Conservation (phyloP, 2,329 filamentous ascomycete genomes). For the Diaporthe sp. region DNA sequence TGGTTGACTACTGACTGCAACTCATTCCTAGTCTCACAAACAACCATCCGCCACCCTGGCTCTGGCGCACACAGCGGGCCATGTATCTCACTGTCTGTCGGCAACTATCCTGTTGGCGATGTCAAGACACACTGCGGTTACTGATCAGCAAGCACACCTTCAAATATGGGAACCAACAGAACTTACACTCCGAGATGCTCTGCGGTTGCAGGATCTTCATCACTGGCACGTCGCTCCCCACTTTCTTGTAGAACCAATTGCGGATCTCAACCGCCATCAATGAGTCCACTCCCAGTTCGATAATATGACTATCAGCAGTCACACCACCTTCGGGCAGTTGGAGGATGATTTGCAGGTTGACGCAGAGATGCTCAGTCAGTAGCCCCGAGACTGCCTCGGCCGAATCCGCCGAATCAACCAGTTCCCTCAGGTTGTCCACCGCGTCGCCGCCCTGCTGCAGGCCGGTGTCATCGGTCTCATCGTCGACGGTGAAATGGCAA, state of each 20-base stretch:
- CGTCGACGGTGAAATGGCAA: slow-evolving; percentile 48
- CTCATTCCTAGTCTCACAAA: neutral
- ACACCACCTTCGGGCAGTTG: slow-evolving; percentile 44
- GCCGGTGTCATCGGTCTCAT: slow-evolving; percentile 31
- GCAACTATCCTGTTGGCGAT: slow-evolving; percentile 23
- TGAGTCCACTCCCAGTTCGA: slow-evolving; percentile 54
- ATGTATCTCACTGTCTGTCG: neutral
- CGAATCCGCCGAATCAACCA: slow-evolving; percentile 39
- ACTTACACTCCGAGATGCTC: slow-evolving; percentile 39
- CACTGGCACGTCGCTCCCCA: slow-evolving; percentile 55
- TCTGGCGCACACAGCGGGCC: neutral
- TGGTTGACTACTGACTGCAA: too few species aligned
- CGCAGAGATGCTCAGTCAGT: slow-evolving; percentile 43
- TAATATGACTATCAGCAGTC: slow-evolving; percentile 44
- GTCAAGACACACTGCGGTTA: slow-evolving; percentile 12
- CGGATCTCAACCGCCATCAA: slow-evolving; percentile 54
- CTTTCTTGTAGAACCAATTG: slow-evolving; percentile 56
- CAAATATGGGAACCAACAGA: neutral
- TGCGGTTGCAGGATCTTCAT: slow-evolving; percentile 54
- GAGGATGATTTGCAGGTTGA: slow-evolving; percentile 45
- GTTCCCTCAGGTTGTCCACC: slow-evolving; percentile 43
- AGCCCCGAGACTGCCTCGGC: slow-evolving; percentile 39
- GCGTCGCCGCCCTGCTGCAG: neutral
- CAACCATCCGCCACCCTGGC: neutral
- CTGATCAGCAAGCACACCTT: neutral